Evolutionary conservation across 2,329 filamentous ascomycete species (phyloP).

Genomic region (Lasiodiplodia hormozganensis): DNA sequence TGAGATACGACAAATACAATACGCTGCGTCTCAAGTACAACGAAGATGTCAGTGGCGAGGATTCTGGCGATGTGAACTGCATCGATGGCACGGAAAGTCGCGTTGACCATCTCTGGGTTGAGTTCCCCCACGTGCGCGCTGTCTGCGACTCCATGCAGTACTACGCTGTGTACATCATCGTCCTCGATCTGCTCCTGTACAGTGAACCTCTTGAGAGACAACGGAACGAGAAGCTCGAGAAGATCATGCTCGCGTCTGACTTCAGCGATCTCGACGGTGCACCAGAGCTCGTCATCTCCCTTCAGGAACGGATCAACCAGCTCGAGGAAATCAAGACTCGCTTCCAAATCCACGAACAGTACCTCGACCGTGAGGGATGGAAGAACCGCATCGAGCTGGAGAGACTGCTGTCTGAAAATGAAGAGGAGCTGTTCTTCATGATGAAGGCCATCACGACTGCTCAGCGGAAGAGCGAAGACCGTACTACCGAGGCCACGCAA

Average conservation of each 20-base stretch:
- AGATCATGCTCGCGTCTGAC: constrained; percentile 98
- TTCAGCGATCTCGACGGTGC: constrained; percentile 96
- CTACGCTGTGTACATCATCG: constrained; percentile 97
- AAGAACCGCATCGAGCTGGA: constrained; percentile 89
- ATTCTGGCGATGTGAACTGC: constrained; percentile 48
- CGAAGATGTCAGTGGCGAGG: constrained; percentile 80
- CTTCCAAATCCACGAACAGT: constrained; percentile 90
- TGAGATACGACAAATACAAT: constrained; percentile 98
- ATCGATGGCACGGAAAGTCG: constrained; percentile 71
- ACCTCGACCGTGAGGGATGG: constrained; percentile 88
- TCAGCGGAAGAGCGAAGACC: constrained; percentile 81
- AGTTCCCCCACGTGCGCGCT: constrained; percentile 93
- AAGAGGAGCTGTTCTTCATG: constrained; percentile 98
- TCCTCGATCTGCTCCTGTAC: constrained; percentile 93
- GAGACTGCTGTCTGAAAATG: constrained; percentile 84
- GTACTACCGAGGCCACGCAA: constrained; percentile 64
- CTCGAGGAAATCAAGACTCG: constrained; percentile 95
- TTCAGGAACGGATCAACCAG: constrained; percentile 92
- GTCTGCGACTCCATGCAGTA: constrained; percentile 98
- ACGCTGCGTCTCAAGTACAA: constrained; percentile 96
- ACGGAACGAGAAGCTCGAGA: constrained; percentile 91
- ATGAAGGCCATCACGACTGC: constrained; percentile 99
- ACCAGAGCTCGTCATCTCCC: constrained; percentile 86
- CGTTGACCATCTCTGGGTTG: constrained; percentile 97
- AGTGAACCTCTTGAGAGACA: constrained; percentile 97